phyloP scores from a whole-genome alignment of 2,329 filamentous ascomycete species.

The Dothistroma pini region DNA sequence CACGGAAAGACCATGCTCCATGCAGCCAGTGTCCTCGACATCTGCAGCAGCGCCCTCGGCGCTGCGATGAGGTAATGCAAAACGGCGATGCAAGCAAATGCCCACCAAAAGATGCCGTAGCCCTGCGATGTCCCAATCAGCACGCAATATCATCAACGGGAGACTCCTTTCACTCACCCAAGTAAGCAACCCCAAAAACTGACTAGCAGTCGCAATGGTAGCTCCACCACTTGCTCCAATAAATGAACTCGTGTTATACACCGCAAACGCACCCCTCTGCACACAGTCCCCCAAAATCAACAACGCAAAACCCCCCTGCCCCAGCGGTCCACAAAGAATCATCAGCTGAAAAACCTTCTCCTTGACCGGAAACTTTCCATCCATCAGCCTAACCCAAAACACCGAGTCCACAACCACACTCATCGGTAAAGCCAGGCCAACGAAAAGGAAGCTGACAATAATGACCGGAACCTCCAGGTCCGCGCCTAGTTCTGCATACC shows the following conservation, averaged over 20 bases:
- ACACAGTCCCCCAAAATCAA: constrained; percentile 13
- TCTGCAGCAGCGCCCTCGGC: constrained; percentile 7
- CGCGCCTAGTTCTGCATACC: constrained; percentile 12
- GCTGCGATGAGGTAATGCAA: constrained; percentile 6
- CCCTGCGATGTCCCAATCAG: background rate
- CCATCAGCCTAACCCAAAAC: constrained; percentile 12
- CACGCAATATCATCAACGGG: background rate
- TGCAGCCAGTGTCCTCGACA: constrained; percentile 7
- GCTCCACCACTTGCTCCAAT: background rate
- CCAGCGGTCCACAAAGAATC: constrained; percentile 19
- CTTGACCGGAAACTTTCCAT: constrained; percentile 10
- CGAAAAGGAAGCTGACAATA: constrained; percentile 13
- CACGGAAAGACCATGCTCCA: constrained; percentile 15
- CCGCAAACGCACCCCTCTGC: constrained; percentile 12
- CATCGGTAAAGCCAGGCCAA: constrained; percentile 12
- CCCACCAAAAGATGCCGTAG: constrained; percentile 19
- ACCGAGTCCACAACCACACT: constrained; percentile 10
- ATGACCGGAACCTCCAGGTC: constrained; percentile 17
- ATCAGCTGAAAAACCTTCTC: constrained; percentile 19
- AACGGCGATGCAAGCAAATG: constrained; percentile 10
- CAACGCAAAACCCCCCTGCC: constrained; percentile 19
- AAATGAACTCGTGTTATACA: background rate
- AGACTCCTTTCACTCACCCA: constrained; percentile 2
- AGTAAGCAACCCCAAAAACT: constrained; percentile 11
- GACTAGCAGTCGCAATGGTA: constrained; percentile 5